Conservation (phyloP, 441 rosid species). For the Jatropha multifida region DNA sequence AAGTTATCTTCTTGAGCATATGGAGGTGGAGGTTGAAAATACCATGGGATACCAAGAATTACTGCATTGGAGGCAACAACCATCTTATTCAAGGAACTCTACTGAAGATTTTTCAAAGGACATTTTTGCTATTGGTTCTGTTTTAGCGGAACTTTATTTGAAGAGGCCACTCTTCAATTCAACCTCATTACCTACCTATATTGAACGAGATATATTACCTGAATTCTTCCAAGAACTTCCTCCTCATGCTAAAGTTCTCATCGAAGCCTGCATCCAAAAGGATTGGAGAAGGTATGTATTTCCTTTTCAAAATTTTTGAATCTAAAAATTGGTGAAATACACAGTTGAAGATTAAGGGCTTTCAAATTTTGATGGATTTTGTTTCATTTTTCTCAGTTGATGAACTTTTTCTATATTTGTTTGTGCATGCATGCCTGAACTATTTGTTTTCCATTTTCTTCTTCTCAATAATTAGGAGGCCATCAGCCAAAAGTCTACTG, state of each 20-base stretch:
- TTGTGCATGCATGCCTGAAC: neutral
- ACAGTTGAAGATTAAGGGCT: constrained; percentile 24
- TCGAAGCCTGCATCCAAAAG: constrained; percentile 76
- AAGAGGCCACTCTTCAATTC: constrained; percentile 76
- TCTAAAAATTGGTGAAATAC: neutral
- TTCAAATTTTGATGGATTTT: constrained; percentile 9
- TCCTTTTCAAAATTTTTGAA: neutral
- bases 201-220: constrained; percentile 57
- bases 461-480: constrained; percentile 65
- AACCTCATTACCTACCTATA: constrained; percentile 52
- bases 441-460: constrained; percentile 27
- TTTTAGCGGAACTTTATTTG: constrained; percentile 82
- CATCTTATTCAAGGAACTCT: constrained; percentile 30
- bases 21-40: constrained; percentile 53
- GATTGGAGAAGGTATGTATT: constrained; percentile 60
- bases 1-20: constrained; percentile 65
- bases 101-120: constrained; percentile 58
- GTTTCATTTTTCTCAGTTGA: neutral
- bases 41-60: constrained; percentile 67
- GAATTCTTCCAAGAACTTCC: constrained; percentile 68
- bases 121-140: constrained; percentile 81
- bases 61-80: constrained; percentile 69
- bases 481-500: constrained; percentile 70
- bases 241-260: constrained; percentile 59
- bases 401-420: neutral